Percentiles rank a stretch among this genome's conserved stretches.
Evolutionary conservation across 768 basidiomycete species (phyloP).

Genomic region (Suillus paluster): DNA sequence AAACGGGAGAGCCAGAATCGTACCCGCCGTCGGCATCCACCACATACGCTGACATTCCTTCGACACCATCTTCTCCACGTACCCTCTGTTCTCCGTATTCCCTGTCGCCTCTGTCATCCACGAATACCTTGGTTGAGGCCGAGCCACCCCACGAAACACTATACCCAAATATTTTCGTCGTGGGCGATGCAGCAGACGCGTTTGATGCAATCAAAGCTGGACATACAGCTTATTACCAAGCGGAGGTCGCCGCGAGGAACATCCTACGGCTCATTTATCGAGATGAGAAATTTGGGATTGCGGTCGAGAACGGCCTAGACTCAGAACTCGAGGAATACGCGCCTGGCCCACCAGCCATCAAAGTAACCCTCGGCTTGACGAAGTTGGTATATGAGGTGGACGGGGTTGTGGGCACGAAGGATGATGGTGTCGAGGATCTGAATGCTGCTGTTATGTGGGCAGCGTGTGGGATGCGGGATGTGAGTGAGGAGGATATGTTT

Average conservation of each 20-base stretch:
- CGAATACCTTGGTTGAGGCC: slow-evolving; percentile 16
- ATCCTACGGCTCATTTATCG: slow-evolving; percentile 48
- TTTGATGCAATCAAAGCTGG: slow-evolving; percentile 68
- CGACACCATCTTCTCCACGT: slow-evolving; percentile 8
- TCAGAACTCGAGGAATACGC: slow-evolving; percentile 46
- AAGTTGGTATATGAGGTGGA: slow-evolving; percentile 52
- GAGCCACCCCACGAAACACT: slow-evolving; percentile 26
- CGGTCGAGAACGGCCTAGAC: background rate
- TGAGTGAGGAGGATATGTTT: slow-evolving; percentile 38
- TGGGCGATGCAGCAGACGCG: slow-evolving; percentile 68
- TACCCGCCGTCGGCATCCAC: too few relatives aligned
- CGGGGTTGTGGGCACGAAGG: slow-evolving; percentile 47
- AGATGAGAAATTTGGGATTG: slow-evolving; percentile 14
- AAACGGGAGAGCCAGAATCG: background rate
- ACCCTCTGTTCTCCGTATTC: slow-evolving; percentile 9
- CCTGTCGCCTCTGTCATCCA: slow-evolving; percentile 12
- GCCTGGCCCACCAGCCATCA: slow-evolving; percentile 57
- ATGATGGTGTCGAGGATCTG: slow-evolving; percentile 51
- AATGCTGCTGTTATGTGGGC: slow-evolving; percentile 53
- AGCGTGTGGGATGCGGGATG: slow-evolving; percentile 44
- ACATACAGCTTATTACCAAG: slow-evolving; percentile 58
- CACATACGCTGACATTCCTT: background rate
- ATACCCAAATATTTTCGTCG: slow-evolving; percentile 60
- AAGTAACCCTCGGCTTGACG: slow-evolving; percentile 62
- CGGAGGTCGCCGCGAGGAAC: slow-evolving; percentile 57